Evolutionary conservation across 192 early-diverging fungal species (phyloP), one percentile per base, ranked within the genome.

Genomic region (Paraglomus brasilianum): DNA sequence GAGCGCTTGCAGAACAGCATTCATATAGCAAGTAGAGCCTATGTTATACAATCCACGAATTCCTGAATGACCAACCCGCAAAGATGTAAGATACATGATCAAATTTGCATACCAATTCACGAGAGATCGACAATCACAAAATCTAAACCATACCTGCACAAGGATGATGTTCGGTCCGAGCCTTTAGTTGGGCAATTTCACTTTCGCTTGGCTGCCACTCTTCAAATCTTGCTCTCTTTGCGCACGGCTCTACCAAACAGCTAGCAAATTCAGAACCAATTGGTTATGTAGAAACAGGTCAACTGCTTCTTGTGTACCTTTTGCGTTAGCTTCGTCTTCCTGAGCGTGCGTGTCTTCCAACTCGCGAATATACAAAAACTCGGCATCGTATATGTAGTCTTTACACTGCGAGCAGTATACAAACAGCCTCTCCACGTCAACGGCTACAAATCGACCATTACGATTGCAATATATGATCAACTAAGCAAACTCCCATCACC

Each of bases 1-100:
- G 62, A 98, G 84, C 17, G 89, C 85, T 75, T 98, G 96, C 46
- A 98, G 79, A 22, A 98, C 89, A 5, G 90, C 92, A 75, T 93
- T 95, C 86, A 98, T 94, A 69, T 94, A 98, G 73, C 96, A 98
- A 1, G 96, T 98, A 0, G 91, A 89, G 14, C 96, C 96, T 81
- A 98, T 85, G 66, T 98, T 98, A 40, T 83, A 76, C 57, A 96
- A 76, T 15, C 96, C 96, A n/a, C 96, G 87, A 14, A 97, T 73
- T 5, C 92, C 91, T 42, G 76, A 72, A 30, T 41, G 74, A 70
- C 43, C 69, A 60, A 58, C 75, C 60, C 45, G 75, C 75, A 44
- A 51, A 50, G 21, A 70, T 69, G 0, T 70, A 57, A 30, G 75
- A 73, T 38, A 77, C 72, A 17, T 81, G 78, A 8, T 72, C 69